Base-by-base conservation (phyloP, 106 monocot genomes). In the Dendrobium nobile region DNA sequence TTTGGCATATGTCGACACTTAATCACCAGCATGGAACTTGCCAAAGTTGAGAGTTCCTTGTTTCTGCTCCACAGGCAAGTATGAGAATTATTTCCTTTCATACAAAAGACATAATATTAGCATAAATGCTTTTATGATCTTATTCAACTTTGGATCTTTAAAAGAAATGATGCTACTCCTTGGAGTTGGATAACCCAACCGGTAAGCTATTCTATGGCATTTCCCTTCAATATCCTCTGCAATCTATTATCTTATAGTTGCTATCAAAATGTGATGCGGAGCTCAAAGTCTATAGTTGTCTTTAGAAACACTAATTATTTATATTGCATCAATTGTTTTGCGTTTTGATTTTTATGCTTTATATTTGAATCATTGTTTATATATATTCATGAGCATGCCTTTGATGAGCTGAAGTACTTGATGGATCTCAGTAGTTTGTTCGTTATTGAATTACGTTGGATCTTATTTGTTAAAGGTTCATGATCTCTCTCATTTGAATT, bases 1-100 rank as follows among this genome's bases (percentile, higher is more conserved):
- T 27, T 27, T 68, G 28, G 31, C 13, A 28, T 27, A 61, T 61
- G 59, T 19, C 18, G 59, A 61, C 59, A 61, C 18, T 61, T 61
- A 68, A 9, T 68, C 68, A 28, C 19, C 68, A 26, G 68, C 6
- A 58, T 58, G 20, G 20, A 58, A 68, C 68, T 68, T 68, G 11
- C 5, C 5, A 68, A 68, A 68, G 68, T 68, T 68, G 28, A 27
- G 22, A 68, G 68, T 26, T 28, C 31, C 68, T 68, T 68, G 31
- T 68, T 68, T 31, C 4, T 68, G 22, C 68, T 68, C 68, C 28
- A 28, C 68, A 28, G 31, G 58, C 16, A 58, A 19, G 58, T 17
- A 58, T 58, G 68, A 31, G 68, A 68, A 68, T 68, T 9, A 68
- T 68, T 61, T 68, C 68, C 68, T 68, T 68, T 68, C 68, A 31